Evolutionary conservation across 164 flowering plant genomes (phyloP).

Genomic region (Platanus orientalis): DNA sequence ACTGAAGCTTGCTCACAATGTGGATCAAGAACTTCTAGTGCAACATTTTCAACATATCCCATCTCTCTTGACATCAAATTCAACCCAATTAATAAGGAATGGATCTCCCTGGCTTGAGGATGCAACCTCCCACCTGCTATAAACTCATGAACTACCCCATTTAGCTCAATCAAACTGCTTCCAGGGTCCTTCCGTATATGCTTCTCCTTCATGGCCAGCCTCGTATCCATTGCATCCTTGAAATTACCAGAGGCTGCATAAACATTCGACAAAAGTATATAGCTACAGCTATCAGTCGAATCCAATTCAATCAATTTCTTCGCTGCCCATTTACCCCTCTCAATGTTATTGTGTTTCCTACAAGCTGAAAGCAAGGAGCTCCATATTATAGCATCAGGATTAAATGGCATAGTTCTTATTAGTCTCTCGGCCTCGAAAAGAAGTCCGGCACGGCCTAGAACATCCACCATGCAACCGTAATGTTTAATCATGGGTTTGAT

Average conservation of each 20-base stretch:
- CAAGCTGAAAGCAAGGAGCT: slow-evolving; percentile 60
- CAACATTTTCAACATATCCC: background rate
- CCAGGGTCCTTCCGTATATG: slow-evolving; percentile 55
- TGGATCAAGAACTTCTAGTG: slow-evolving; percentile 1
- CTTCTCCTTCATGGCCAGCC: slow-evolving; percentile 50
- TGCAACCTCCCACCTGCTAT: slow-evolving; percentile 49
- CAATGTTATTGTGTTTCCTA: slow-evolving; percentile 42
- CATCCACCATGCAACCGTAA: slow-evolving; percentile 15
- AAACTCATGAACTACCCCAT: slow-evolving; percentile 72
- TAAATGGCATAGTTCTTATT: slow-evolving; percentile 6
- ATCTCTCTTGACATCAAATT: slow-evolving; percentile 18
- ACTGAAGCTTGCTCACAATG: background rate
- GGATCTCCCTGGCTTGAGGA: slow-evolving; percentile 37
- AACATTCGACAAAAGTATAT: slow-evolving; percentile 61
- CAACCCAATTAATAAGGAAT: slow-evolving; percentile 32
- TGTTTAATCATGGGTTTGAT: slow-evolving; percentile 8
- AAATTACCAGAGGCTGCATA: slow-evolving; percentile 40
- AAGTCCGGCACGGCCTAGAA: slow-evolving; percentile 9
- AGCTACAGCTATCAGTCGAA: slow-evolving; percentile 35
- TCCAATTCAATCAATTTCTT: slow-evolving; percentile 34
- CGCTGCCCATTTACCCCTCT: slow-evolving; percentile 49
- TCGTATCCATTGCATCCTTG: slow-evolving; percentile 44
- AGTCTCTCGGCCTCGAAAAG: slow-evolving; percentile 11
- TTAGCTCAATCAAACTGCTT: slow-evolving; percentile 59
- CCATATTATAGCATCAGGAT: slow-evolving; percentile 56